Evolutionary conservation across 495 filamentous ascomycete species (phyloP).

Genomic region (Hypoxylon fuscum): DNA sequence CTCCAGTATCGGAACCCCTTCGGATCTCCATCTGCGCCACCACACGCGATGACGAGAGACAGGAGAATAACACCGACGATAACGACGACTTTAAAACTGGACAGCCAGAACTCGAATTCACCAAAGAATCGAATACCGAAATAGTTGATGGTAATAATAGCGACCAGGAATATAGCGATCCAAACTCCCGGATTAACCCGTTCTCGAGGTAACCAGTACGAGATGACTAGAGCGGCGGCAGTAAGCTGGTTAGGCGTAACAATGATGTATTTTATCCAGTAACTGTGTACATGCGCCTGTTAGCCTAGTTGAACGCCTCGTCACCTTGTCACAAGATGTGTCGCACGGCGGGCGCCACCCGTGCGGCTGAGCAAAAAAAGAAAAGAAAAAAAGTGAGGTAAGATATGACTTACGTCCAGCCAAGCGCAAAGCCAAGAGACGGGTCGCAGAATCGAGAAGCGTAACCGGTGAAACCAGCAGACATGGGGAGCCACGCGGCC

Average conservation of each 20-base stretch:
- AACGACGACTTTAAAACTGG: constrained; percentile 71
- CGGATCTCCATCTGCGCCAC: constrained; percentile 77
- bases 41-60: constrained; percentile 74
- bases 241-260: constrained; percentile 82
- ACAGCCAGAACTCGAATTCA: constrained; percentile 86
- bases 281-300: constrained; percentile 57
- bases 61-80: constrained; percentile 73
- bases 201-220: constrained; percentile 71
- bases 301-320: constrained; percentile 39
- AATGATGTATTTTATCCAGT: constrained; percentile 73
- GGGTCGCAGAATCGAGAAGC: constrained; percentile 81
- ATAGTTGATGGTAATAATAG: constrained; percentile 70
- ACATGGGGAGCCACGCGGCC: constrained; percentile 73
- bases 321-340: constrained; percentile 31
- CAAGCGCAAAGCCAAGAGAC: constrained; percentile 80
- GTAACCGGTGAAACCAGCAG: constrained; percentile 68
- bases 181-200: constrained; percentile 76
- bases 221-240: constrained; percentile 74
- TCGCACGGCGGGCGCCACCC: neutral
- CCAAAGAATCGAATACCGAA: constrained; percentile 75
- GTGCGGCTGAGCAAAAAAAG: constrained; percentile 5
- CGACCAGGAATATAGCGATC: constrained; percentile 72
- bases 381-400: constrained; percentile 30
- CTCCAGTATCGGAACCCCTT: constrained; percentile 84
- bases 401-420: constrained; percentile 71